These are phyloP conservation scores for Beta macrorhiza DNA, from an alignment of 179 eudicot species.

Conservation along the genomic window DNA sequence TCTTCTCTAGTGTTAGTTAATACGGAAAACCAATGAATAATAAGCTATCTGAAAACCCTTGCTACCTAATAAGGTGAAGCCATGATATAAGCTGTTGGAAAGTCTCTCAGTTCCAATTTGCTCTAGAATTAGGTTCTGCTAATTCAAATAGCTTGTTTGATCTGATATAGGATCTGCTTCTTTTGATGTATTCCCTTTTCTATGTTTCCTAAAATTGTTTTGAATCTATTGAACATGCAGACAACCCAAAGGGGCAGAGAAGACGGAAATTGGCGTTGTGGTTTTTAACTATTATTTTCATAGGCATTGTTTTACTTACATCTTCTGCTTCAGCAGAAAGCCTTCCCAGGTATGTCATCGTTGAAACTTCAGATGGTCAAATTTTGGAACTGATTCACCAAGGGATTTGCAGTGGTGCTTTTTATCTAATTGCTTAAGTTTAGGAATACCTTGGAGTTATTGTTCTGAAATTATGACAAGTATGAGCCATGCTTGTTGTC, in stretches of 20 bases:
- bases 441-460: not conserved
- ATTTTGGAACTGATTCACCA: not conserved
- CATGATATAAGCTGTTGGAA: not conserved
- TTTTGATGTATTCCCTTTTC: not conserved
- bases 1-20: not conserved
- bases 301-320: constrained; percentile 47
- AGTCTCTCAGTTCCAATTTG: not conserved
- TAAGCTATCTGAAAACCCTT: not conserved
- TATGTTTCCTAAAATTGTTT: not conserved
- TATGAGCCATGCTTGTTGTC: not conserved
- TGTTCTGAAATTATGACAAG: not conserved
- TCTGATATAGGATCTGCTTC: not conserved
- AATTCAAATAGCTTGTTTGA: not conserved
- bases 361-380: not conserved
- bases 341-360: constrained; percentile 43
- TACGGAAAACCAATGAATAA: not conserved
- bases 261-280: constrained; percentile 49
- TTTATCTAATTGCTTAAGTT: not conserved
- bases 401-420: not conserved
- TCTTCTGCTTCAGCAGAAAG: constrained; percentile 55
- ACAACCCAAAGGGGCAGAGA: constrained; percentile 29
- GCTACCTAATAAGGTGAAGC: not conserved
- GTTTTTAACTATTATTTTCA: constrained; percentile 39
- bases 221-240: constrained; percentile 26
- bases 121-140: not conserved